Conservation (phyloP, 768 basidiomycete species). For the Rhizopogon vinicolor region DNA sequence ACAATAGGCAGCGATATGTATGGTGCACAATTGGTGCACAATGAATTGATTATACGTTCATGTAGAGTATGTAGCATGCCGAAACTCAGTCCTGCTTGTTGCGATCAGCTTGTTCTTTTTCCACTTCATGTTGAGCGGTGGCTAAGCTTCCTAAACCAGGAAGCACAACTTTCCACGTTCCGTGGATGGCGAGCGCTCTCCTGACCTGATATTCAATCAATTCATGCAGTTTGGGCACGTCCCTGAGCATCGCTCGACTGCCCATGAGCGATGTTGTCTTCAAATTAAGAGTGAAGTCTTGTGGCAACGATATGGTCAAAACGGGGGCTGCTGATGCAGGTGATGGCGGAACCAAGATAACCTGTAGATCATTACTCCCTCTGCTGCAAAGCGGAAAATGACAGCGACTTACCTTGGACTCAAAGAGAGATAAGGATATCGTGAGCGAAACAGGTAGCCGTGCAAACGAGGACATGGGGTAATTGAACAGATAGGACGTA, state of each 20-base stretch:
- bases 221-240: conserved; percentile 96
- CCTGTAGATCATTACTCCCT: conserved; percentile 30
- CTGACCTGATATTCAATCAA: conserved; percentile 85
- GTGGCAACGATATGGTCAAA: conserved; percentile 70
- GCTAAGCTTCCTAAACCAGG: conserved; percentile 51
- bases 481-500: conserved; percentile 81
- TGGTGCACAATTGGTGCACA: background rate
- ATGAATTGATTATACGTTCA: background rate
- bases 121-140: conserved; percentile 18
- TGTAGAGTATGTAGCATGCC: background rate
- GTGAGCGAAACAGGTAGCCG: conserved; percentile 79
- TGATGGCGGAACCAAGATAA: conserved; percentile 59
- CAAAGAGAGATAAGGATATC: conserved; percentile 71
- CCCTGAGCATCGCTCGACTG: conserved; percentile 93
- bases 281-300: conserved; percentile 83
- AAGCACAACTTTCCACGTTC: conserved; percentile 63
- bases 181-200: conserved; percentile 51
- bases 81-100: background rate
- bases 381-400: conserved; percentile 2
- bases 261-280: conserved; percentile 91
- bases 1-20: background rate
- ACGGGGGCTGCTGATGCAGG: conserved; percentile 49
- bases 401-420: conserved; percentile 50
- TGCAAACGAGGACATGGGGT: conserved; percentile 77
- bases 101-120: conserved; percentile 21